Evolutionary conservation across 805 yeast genomes (phyloP).

Genomic region (Kuraishia piskuri): DNA sequence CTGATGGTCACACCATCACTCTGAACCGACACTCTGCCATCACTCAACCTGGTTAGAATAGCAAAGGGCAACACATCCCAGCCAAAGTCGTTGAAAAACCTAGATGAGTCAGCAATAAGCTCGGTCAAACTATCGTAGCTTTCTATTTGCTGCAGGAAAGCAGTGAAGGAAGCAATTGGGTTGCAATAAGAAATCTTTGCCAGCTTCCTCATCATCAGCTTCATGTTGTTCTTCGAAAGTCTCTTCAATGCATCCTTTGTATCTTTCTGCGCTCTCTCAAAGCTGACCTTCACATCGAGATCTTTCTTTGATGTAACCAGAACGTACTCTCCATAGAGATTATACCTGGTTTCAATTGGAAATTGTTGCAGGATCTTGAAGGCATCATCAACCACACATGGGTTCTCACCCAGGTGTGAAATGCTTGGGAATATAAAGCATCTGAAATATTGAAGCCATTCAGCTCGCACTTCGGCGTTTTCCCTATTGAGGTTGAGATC

Average conservation of each 20-base stretch:
- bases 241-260: constrained; percentile 75
- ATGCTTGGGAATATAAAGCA: constrained; percentile 60
- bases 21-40: constrained; percentile 62
- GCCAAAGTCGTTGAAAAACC: constrained; percentile 64
- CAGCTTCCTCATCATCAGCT: constrained; percentile 61
- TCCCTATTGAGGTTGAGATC: constrained; percentile 5
- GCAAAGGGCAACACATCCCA: constrained; percentile 83
- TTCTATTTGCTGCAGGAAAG: constrained; percentile 74
- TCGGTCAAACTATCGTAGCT: constrained; percentile 83
- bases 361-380: constrained; percentile 44
- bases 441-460: constrained; percentile 58
- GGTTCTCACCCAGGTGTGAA: constrained; percentile 42
- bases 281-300: constrained; percentile 47
- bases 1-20: constrained; percentile 73
- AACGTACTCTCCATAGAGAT: constrained; percentile 73
- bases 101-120: constrained; percentile 70
- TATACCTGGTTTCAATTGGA: constrained; percentile 57
- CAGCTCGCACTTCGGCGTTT: constrained; percentile 11
- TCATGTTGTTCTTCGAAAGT: constrained; percentile 70
- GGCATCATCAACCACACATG: constrained; percentile 53
- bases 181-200: constrained; percentile 67
- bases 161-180: constrained; percentile 70
- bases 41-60: constrained; percentile 58
- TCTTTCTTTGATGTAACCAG: constrained; percentile 48
- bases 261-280: constrained; percentile 63